Percentiles rank a stretch among this genome's conserved stretches.
phyloP scores from a whole-genome alignment of 768 basidiomycete genomes.

The Ramaria rubella region DNA sequence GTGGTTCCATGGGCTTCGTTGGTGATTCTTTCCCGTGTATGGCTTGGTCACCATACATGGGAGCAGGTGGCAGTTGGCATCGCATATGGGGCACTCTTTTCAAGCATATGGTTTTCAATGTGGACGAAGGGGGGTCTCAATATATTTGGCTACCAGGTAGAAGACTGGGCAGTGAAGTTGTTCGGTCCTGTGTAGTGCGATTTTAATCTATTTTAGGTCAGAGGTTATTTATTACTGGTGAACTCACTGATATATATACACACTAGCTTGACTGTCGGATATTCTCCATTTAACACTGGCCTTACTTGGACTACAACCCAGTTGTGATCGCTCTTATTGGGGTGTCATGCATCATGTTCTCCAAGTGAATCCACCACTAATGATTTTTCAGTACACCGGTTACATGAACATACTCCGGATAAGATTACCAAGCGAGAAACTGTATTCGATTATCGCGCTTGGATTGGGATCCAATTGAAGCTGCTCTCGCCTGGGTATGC shows the following conservation, averaged over 20 bases:
- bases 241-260: not conserved
- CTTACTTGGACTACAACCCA: no score
- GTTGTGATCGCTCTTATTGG: no score
- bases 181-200: not conserved
- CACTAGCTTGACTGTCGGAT: not conserved
- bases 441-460: no score
- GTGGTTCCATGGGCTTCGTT: conserved; percentile 48
- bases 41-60: conserved; percentile 74
- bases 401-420: no score
- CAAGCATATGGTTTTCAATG: conserved; percentile 47
- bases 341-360: no score
- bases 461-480: no score
- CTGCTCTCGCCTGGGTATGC: no score
- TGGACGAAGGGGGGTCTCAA: conserved; percentile 35
- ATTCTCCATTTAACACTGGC: no score
- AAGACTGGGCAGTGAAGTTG: not conserved
- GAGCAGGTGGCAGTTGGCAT: conserved; percentile 58
- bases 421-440: no score
- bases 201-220: not conserved
- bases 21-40: conserved; percentile 59
- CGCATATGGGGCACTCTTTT: conserved; percentile 47
- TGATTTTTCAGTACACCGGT: no score
- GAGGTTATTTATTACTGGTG: not conserved
- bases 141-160: not conserved
- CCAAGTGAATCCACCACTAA: no score